Evolutionary conservation across 2,329 filamentous ascomycete genomes (phyloP), one percentile per base, ranked within the genome.

Genomic region (Diaporthe amygdali): DNA sequence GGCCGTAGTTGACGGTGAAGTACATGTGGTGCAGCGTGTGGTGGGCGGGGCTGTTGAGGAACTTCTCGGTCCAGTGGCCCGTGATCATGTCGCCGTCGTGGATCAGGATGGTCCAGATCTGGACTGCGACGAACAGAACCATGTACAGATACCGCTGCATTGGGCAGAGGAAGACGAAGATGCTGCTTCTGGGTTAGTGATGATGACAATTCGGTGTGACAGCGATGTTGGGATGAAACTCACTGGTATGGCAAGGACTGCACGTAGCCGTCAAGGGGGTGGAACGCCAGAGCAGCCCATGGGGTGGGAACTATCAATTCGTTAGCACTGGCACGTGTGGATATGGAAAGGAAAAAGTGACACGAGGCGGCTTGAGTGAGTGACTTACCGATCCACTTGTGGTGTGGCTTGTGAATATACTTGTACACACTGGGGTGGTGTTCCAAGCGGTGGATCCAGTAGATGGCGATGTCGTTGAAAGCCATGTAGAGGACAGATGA

Each of bases 21-120:
- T 84, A 85, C 76, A 86, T 83, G 78, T 86, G 84, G 76, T 86
- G 84, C 39, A 85, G 78, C 5, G 83, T 85, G 79, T 86, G 84
- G 76, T 84, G 83, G 14, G 84, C 84, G 8, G 84, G 82, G 73
- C 82, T 83, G 80, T 86, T 86, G 79, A 86, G 82, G 74, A 80
- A 84, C 72, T 82, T 83, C 71, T 85, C 83, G 22, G 82, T 78
- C 82, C 82, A 84, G 74, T 85, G 83, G 66, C 82, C 83, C 17
- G 83, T 79, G 66, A 86, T 84, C 82, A 84, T 85, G 79, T 86
- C 84, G 73, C 84, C 84, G 73, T 86, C 84, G 77, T 86, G 84
- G 66, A 86, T 86, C 69, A 86, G 77, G 72, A 86, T 85, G 71
- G 84, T 85, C 84, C 84, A 86, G 75, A 86, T 78, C 76, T 85